These are phyloP conservation scores for Scheffersomyces coipomensis DNA, from an alignment of 805 yeast genomes.

Conservation along the genomic window DNA sequence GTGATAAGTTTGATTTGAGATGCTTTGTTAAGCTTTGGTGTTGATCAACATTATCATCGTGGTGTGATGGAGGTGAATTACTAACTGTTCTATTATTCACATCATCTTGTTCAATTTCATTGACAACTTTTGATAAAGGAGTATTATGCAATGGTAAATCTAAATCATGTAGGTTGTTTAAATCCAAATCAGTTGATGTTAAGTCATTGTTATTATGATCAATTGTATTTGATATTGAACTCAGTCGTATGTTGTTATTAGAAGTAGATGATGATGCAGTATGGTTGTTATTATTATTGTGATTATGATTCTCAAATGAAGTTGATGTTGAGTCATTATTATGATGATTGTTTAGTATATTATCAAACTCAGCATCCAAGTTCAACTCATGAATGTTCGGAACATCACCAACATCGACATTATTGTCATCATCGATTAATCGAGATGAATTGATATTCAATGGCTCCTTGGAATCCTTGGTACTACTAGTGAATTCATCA, in stretches of 20 bases:
- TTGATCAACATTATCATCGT: no score
- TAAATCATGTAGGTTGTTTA: neutral
- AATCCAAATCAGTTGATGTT: neutral
- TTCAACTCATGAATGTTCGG: conserved; percentile 4
- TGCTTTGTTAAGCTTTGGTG: neutral
- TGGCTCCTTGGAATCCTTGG: neutral
- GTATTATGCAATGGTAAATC: neutral
- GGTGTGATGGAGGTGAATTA: conserved; percentile 15
- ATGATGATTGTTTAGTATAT: conserved; percentile 7
- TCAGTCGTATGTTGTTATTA: neutral
- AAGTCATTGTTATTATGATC: neutral
- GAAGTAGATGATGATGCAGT: neutral
- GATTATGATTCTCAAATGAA: neutral
- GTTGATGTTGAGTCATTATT: neutral
- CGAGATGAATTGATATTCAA: neutral
- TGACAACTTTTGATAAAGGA: neutral
- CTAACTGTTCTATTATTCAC: conserved; percentile 10
- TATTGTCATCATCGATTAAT: neutral
- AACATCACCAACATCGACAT: neutral
- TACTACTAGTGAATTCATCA: neutral
- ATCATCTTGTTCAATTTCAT: conserved; percentile 1
- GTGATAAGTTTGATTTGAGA: neutral
- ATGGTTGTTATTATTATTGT: no score
- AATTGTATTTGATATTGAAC: neutral
- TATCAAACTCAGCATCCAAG: conserved; percentile 11